Evolutionary conservation across 306 rosid species (phyloP).

Genomic region (Luffa aegyptiaca): DNA sequence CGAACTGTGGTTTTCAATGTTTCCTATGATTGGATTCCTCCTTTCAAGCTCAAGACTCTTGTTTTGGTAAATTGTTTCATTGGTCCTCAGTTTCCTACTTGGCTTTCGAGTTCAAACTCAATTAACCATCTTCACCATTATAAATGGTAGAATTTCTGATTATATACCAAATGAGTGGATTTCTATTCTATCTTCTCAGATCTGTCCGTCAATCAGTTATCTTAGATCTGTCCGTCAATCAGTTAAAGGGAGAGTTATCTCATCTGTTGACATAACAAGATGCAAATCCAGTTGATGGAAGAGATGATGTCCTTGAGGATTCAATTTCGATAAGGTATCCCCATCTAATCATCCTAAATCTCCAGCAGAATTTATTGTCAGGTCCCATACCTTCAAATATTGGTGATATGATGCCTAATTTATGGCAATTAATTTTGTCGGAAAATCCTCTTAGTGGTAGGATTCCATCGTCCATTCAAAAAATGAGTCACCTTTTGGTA

Average conservation of each 20-base stretch:
- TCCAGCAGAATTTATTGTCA: not conserved
- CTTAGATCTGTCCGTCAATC: not conserved
- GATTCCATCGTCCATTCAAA: too few species aligned
- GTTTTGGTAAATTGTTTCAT: not conserved
- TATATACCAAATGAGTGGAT: not conserved
- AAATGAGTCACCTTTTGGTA: too few species aligned
- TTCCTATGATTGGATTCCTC: not conserved
- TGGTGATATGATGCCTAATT: not conserved
- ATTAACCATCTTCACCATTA: fast-evolving
- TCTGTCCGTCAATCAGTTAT: not conserved
- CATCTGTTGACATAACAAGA: not conserved
- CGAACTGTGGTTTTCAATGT: not conserved
- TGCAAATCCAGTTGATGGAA: too few species aligned
- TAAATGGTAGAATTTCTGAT: not conserved
- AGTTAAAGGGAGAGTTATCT: not conserved
- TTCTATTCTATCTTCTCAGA: not conserved
- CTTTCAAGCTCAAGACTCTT: not conserved
- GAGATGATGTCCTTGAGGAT: not conserved
- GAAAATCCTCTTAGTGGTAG: too few species aligned
- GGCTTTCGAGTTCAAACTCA: not conserved
- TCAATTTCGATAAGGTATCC: not conserved
- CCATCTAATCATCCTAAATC: not conserved
- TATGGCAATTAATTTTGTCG: not conserved
- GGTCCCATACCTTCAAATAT: not conserved
- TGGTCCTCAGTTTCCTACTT: not conserved